phyloP scores from a whole-genome alignment of 257 asterid species.

The Penstemon eatonii region DNA sequence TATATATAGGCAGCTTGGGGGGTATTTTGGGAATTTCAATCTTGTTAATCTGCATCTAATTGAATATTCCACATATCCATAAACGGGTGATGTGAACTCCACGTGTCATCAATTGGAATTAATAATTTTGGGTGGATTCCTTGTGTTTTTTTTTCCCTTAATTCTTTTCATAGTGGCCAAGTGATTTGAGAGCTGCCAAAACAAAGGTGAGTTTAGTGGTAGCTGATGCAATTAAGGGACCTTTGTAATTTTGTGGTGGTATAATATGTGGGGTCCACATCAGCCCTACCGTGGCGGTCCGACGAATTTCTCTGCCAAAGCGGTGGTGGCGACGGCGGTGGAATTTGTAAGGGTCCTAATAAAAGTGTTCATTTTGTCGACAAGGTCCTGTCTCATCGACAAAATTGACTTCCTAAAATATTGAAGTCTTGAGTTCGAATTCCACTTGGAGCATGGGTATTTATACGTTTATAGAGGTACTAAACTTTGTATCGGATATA shows the following conservation, averaged over 20 bases:
- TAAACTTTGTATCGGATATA: too few relatives aligned
- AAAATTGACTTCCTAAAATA: too few relatives aligned
- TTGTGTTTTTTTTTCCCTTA: background rate
- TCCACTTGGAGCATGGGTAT: too few relatives aligned
- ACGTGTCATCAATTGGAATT: constrained; percentile 36
- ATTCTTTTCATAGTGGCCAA: constrained; percentile 37
- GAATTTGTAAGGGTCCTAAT: too few relatives aligned
- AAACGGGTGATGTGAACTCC: constrained; percentile 28
- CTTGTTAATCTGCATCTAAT: constrained; percentile 29
- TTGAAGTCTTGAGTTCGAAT: too few relatives aligned
- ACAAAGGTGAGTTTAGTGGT: constrained; percentile 44
- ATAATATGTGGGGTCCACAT: constrained; percentile 28
- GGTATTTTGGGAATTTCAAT: constrained; percentile 23
- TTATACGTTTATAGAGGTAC: too few relatives aligned
- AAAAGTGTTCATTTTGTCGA: too few relatives aligned
- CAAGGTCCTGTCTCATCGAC: too few relatives aligned
- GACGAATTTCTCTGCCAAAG: constrained; percentile 26
- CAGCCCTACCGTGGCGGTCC: constrained; percentile 24
- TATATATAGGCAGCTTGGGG: constrained; percentile 53
- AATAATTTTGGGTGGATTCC: constrained; percentile 30
- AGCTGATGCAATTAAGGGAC: constrained; percentile 39
- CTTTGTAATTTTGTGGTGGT: constrained; percentile 26
- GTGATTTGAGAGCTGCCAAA: constrained; percentile 40
- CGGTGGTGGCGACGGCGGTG: background rate
- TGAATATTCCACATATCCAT: constrained; percentile 56